These are phyloP conservation scores for Iberis pinnata DNA, from an alignment of 345 rosid genomes.

Conservation along the genomic window DNA sequence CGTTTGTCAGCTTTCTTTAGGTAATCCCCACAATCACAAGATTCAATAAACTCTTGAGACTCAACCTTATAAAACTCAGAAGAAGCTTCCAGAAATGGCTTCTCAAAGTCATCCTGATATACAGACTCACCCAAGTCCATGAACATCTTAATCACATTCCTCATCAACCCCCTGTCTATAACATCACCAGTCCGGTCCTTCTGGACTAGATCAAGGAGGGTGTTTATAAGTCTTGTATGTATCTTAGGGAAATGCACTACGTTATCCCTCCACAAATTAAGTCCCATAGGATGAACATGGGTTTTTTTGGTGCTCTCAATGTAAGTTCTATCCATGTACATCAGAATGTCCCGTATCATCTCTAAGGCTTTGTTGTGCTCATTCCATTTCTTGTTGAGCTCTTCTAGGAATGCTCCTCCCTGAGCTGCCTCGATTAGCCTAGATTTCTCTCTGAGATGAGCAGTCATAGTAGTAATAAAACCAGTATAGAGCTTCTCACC, in stretches of 20 bases:
- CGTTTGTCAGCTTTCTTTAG: conserved; percentile 89
- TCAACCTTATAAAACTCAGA: conserved; percentile 87
- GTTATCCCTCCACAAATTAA: conserved; percentile 86
- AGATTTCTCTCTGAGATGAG: conserved; percentile 73
- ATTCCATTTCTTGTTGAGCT: conserved; percentile 91
- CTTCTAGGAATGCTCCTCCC: conserved; percentile 85
- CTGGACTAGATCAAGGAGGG: conserved; percentile 75
- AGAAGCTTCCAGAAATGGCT: conserved; percentile 81
- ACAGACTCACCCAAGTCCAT: conserved; percentile 90
- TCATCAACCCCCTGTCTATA: conserved; percentile 84
- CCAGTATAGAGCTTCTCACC: conserved; percentile 87
- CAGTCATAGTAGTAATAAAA: conserved; percentile 77
- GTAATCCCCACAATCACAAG: conserved; percentile 93
- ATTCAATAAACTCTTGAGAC: conserved; percentile 85
- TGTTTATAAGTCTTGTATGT: conserved; percentile 60
- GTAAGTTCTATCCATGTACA: conserved; percentile 97
- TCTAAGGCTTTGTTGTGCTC: conserved; percentile 97
- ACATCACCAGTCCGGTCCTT: conserved; percentile 88
- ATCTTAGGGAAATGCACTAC: conserved; percentile 69
- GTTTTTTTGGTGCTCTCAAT: conserved; percentile 70
- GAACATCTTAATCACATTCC: conserved; percentile 87
- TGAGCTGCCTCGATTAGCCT: conserved; percentile 82
- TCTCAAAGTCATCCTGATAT: conserved; percentile 96
- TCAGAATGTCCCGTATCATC: conserved; percentile 94
- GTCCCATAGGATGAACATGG: conserved; percentile 89